Percentiles rank a stretch among this genome's conserved stretches.
These are phyloP conservation scores for Lactarius psammicola DNA, from an alignment of 768 basidiomycete genomes.

Conservation along the genomic window DNA sequence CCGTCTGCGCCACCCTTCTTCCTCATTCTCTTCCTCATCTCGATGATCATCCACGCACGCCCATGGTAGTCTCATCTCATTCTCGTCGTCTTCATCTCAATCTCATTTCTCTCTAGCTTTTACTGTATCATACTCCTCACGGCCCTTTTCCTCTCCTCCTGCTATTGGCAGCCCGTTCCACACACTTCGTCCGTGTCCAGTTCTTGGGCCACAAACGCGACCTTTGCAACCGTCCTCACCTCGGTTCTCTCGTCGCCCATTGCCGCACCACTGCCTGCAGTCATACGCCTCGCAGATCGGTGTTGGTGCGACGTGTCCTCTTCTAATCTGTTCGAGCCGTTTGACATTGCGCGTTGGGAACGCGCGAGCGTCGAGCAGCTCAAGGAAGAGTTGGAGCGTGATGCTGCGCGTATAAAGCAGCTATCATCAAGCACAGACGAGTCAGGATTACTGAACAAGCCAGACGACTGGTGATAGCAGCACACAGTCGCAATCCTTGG, in stretches of 20 bases:
- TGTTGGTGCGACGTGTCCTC: constrained; percentile 84
- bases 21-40: constrained; percentile 70
- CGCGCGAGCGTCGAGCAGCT: constrained; percentile 54
- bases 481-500: not conserved
- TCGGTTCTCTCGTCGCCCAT: constrained; percentile 41
- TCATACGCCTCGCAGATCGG: constrained; percentile 68
- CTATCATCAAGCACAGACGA: constrained; percentile 10
- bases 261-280: constrained; percentile 45
- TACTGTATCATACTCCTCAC: constrained; percentile 83
- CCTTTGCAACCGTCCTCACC: constrained; percentile 65
- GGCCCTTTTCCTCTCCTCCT: constrained; percentile 83
- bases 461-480: not conserved
- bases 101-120: constrained; percentile 49
- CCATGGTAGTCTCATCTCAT: constrained; percentile 60
- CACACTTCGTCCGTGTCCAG: constrained; percentile 57
- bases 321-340: constrained; percentile 69
- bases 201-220: constrained; percentile 73
- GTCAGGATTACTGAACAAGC: constrained; percentile 5
- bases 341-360: constrained; percentile 77
- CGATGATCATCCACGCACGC: constrained; percentile 75
- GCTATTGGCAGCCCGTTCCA: constrained; percentile 85
- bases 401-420: constrained; percentile 37
- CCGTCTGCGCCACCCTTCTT: constrained; percentile 82
- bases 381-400: constrained; percentile 39
- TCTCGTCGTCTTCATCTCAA: not conserved